A percentile compares a stretch with the other conserved stretches of the same genome.
These are phyloP conservation scores for Cryphonectria japonica DNA, from an alignment of 2,329 filamentous ascomycete species.

Conservation along the genomic window DNA sequence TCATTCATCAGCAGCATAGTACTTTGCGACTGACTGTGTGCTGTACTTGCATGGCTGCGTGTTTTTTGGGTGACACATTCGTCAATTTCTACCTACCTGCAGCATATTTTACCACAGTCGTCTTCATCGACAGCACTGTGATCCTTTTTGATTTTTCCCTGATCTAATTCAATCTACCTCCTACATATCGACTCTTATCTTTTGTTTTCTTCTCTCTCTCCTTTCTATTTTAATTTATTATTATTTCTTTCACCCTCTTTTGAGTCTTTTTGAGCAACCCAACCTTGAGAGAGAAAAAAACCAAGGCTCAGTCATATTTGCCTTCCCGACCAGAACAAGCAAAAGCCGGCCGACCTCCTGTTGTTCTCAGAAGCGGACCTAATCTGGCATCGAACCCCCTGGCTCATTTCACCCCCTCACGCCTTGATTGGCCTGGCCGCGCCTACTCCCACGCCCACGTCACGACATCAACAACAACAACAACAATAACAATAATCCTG, in stretches of 20 bases:
- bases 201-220: constrained; percentile 10
- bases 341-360: background rate
- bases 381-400: constrained; percentile 14
- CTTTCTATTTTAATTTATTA: background rate
- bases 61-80: background rate
- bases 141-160: background rate
- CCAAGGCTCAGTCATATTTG: background rate
- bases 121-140: constrained; percentile 29
- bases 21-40: constrained; percentile 2
- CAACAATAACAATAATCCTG: background rate
- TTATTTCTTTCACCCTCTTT: background rate
- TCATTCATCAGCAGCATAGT: too few species aligned
- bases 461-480: constrained; percentile 4
- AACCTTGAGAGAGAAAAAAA: too few species aligned
- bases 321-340: background rate
- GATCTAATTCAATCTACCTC: background rate
- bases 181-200: background rate
- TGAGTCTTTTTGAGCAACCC: background rate
- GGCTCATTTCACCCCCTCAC: constrained; percentile 9
- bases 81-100: background rate
- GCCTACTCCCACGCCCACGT: background rate
- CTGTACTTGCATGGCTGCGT: background rate
- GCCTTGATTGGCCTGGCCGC: constrained; percentile 7
- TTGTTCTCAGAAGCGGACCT: background rate
- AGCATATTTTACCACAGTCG: constrained; percentile 20